These are phyloP conservation scores for Penicillium mononematosum DNA, from an alignment of 495 filamentous ascomycete genomes.

Conservation along the genomic window DNA sequence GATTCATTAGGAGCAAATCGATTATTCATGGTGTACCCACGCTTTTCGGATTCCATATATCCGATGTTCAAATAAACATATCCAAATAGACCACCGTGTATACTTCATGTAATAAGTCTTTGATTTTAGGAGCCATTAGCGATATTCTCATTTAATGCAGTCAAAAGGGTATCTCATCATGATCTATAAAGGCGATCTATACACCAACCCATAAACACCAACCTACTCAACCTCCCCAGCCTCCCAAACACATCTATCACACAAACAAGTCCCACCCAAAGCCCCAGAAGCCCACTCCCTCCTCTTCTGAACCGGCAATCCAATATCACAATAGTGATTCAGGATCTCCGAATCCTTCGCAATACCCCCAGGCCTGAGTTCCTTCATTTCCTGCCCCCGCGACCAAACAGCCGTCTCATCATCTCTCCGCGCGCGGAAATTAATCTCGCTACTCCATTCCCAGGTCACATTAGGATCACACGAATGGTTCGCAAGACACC, in stretches of 20 bases:
- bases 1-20: constrained; percentile 1
- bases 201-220: background rate
- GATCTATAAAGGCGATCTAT: constrained; percentile 4
- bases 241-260: constrained; percentile 71
- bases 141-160: background rate
- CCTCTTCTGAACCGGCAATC: constrained; percentile 69
- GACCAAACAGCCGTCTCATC: constrained; percentile 50
- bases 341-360: constrained; percentile 77
- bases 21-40: background rate
- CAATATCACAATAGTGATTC: constrained; percentile 92
- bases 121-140: background rate
- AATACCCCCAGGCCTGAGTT: constrained; percentile 52
- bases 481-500: constrained; percentile 86
- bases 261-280: constrained; percentile 82
- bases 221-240: constrained; percentile 23
- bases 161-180: constrained; percentile 14
- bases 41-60: background rate
- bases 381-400: constrained; percentile 24
- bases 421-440: constrained; percentile 52
- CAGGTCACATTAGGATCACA: constrained; percentile 92
- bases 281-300: constrained; percentile 87
- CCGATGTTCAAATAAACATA: background rate
- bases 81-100: background rate
- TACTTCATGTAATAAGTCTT: background rate
- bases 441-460: constrained; percentile 89